A percentile compares a stretch with the other conserved stretches of the same genome.
These are phyloP conservation scores for Helicostylum pulchrum DNA, from an alignment of 192 early-diverging fungal species.

Conservation along the genomic window DNA sequence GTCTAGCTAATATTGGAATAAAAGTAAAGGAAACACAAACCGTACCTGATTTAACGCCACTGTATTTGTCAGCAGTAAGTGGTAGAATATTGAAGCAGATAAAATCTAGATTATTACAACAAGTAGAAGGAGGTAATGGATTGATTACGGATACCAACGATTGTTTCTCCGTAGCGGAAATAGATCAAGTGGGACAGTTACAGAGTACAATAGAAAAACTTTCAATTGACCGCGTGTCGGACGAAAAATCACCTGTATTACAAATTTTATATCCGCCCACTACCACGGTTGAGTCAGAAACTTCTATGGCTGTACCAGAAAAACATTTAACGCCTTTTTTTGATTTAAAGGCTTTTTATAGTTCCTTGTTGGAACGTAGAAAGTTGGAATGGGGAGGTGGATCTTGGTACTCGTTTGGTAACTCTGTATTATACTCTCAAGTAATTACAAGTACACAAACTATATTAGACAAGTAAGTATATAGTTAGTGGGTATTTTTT, in stretches of 20 bases:
- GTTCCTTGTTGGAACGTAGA: slow-evolving; percentile 45
- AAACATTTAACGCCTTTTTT: slow-evolving; percentile 57
- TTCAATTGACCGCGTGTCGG: neutral
- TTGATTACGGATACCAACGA: slow-evolving; percentile 3
- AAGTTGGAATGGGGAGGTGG: slow-evolving; percentile 35
- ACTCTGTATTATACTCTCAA: slow-evolving; percentile 72
- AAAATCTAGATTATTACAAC: neutral
- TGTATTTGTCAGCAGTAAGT: slow-evolving; percentile 32
- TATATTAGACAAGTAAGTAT: slow-evolving; percentile 80
- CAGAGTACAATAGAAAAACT: neutral
- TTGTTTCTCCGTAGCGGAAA: neutral
- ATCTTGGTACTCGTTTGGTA: slow-evolving; percentile 57
- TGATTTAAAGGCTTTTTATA: slow-evolving; percentile 47
- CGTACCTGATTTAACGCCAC: slow-evolving; percentile 39
- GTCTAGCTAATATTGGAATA: slow-evolving; percentile 66
- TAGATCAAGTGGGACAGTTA: neutral
- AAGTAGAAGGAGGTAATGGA: neutral
- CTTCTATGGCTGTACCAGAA: slow-evolving; percentile 27
- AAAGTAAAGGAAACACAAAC: slow-evolving; percentile 36
- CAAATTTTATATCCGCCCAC: slow-evolving; percentile 3
- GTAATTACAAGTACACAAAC: slow-evolving; percentile 89
- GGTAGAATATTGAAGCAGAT: neutral
- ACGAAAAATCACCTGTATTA: slow-evolving; percentile 14
- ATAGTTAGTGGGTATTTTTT: too few relatives aligned
- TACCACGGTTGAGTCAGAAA: neutral